Base-by-base conservation (phyloP, 2,329 filamentous ascomycete species). In the Penicillium glabrum region DNA sequence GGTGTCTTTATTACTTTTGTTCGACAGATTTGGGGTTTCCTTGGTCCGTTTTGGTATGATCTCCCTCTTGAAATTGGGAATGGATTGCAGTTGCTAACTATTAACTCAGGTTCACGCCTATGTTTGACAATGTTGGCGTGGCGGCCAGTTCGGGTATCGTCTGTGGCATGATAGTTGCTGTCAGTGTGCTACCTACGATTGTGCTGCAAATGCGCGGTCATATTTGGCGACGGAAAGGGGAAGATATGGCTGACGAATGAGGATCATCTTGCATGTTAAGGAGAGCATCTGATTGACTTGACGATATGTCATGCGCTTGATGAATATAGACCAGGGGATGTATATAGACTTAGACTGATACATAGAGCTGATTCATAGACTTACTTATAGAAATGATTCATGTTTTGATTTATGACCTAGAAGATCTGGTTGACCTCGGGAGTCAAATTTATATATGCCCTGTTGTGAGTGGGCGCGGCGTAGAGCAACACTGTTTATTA, bases 1-100 rank as follows among this genome's bases (percentile, higher is more conserved):
- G 85, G 85, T 16, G 84, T 86, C 0, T 86, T 86, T 59, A 79
- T 87, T 65, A 85, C 79, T 2, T 79, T 86, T 60, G 78, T 87
- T 3, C 77, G 84, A 29, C 71, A 66, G 49, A 70, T 72, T 6
- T 75, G 72, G 72, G 72, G 72, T 1, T 75, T 75, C 53, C 64
- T 75, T 33, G 72, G 72, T 16, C 72, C 72, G 7, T 75, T 75
- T 59, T 75, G 73, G 73, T 75, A 59, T 59, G 67, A 66, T 3
- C 26, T 24, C 16, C 21, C 13, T 13, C 11, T 13, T 41, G 3
- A 23, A 13, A 2, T 14, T 21, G 8, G 35, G 7, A 23, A 6
- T 41, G 11, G 1, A 23, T 13, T 23, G 19, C 19, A 23, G 19
- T 27, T 56, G 44, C 61, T 71, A 60, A 69, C 53, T 5, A 27